Percentiles rank a stretch among this genome's conserved stretches.
phyloP scores from a whole-genome alignment of 331 rosid species.

The Pyrus hybrid region DNA sequence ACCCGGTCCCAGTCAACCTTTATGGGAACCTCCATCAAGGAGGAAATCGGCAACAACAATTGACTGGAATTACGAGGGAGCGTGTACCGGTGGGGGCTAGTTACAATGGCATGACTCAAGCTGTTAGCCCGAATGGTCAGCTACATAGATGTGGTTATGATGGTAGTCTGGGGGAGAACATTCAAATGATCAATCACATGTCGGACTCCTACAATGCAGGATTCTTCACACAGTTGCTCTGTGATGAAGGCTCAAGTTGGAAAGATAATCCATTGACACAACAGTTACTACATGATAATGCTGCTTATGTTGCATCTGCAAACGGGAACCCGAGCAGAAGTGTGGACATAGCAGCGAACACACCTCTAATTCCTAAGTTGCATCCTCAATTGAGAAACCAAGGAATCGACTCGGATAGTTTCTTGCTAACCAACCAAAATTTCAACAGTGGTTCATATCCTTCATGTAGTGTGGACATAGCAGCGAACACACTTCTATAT shows the following conservation, averaged over 20 bases:
- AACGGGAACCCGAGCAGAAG: slow-evolving; percentile 14
- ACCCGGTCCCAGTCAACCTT: slow-evolving; percentile 15
- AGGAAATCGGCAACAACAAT: slow-evolving; percentile 24
- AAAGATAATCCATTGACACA: not conserved
- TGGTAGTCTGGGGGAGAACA: slow-evolving; percentile 12
- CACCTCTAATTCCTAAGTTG: slow-evolving; percentile 31
- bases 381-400: slow-evolving; percentile 16
- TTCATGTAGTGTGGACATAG: slow-evolving; percentile 13
- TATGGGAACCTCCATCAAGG: slow-evolving; percentile 18
- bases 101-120: slow-evolving; percentile 3
- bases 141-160: slow-evolving; percentile 1
- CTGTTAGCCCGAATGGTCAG: slow-evolving; percentile 8
- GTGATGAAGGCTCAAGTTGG: slow-evolving; percentile 21
- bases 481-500: slow-evolving; percentile 32
- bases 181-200: slow-evolving; percentile 19
- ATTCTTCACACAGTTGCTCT: slow-evolving; percentile 20
- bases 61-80: not conserved
- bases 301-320: slow-evolving; percentile 19
- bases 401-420: slow-evolving; percentile 12
- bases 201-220: slow-evolving; percentile 24
- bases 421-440: slow-evolving; percentile 6
- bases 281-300: slow-evolving; percentile 20
- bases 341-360: slow-evolving; percentile 29
- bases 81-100: not conserved
- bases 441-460: not conserved